phyloP scores from a whole-genome alignment of 1,139 yeast species.

The Trichomonascaceae sp. region DNA sequence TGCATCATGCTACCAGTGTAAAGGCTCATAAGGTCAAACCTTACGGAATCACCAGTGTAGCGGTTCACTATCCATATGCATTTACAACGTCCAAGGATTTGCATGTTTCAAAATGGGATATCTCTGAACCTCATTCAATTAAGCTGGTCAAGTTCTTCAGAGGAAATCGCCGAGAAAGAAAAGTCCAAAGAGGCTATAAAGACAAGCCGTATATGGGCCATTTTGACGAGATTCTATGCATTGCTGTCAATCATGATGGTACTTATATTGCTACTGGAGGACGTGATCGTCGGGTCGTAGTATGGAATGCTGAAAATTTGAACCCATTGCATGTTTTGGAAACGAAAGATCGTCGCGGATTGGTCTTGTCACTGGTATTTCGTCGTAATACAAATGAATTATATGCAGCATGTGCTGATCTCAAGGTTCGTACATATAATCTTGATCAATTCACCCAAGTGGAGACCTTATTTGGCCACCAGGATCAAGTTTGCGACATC shows the following conservation, averaged over 20 bases:
- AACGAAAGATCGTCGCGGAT: constrained; percentile 62
- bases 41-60: constrained; percentile 27
- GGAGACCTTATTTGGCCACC: constrained; percentile 92
- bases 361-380: constrained; percentile 67
- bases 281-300: constrained; percentile 65
- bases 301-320: constrained; percentile 68
- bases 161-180: constrained; percentile 52
- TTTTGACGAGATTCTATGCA: constrained; percentile 64
- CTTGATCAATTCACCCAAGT: constrained; percentile 81
- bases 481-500: constrained; percentile 78
- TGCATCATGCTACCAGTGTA: constrained; percentile 13
- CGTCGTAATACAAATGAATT: constrained; percentile 78
- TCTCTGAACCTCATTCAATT: constrained; percentile 34
- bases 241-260: constrained; percentile 86
- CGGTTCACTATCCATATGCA: constrained; percentile 52
- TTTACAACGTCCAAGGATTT: constrained; percentile 83
- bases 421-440: constrained; percentile 81
- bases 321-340: constrained; percentile 65
- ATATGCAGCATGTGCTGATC: constrained; percentile 89
- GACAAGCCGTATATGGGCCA: constrained; percentile 47
- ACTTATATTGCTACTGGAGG: constrained; percentile 89
- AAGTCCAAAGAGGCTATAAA: constrained; percentile 20
- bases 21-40: constrained; percentile 19
- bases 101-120: constrained; percentile 74
- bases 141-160: constrained; percentile 55